phyloP scores from a whole-genome alignment of 495 filamentous ascomycete species.

The Lichenothelia convexa region DNA sequence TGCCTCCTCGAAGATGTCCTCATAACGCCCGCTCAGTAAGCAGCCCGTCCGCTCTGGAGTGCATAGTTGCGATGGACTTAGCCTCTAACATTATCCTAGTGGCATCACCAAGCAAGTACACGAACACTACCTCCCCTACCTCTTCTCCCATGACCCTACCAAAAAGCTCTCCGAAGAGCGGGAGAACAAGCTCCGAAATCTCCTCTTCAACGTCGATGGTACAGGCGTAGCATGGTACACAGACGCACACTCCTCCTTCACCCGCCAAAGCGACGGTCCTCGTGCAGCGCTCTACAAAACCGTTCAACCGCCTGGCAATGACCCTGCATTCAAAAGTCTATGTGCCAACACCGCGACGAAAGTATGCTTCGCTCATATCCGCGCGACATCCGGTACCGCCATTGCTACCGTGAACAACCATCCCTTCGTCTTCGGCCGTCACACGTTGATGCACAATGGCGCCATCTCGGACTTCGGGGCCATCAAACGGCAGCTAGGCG shows the following conservation, averaged over 20 bases:
- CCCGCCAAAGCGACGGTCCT: constrained; percentile 12
- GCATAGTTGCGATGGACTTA: too few relatives aligned
- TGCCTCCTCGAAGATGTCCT: constrained; percentile 22
- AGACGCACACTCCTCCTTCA: constrained; percentile 15
- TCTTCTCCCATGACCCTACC: constrained; percentile 25
- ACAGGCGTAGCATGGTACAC: constrained; percentile 30
- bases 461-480: constrained; percentile 24
- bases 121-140: constrained; percentile 29
- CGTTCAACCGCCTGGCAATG: constrained; percentile 27
- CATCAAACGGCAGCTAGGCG: constrained; percentile 24
- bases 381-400: constrained; percentile 24
- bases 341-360: constrained; percentile 26
- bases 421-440: constrained; percentile 32
- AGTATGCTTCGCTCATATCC: constrained; percentile 28
- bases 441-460: constrained; percentile 34
- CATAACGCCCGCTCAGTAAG: constrained; percentile 22
- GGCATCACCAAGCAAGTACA: constrained; percentile 29
- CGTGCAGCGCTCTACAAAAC: constrained; percentile 30
- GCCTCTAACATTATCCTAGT: too few relatives aligned
- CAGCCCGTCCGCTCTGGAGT: too few relatives aligned
- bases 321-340: constrained; percentile 28
- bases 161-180: constrained; percentile 17
- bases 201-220: constrained; percentile 31
- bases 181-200: constrained; percentile 25
- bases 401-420: constrained; percentile 30